Conservation (phyloP, 2,329 filamentous ascomycete genomes). For the Colletotrichum cereale region DNA sequence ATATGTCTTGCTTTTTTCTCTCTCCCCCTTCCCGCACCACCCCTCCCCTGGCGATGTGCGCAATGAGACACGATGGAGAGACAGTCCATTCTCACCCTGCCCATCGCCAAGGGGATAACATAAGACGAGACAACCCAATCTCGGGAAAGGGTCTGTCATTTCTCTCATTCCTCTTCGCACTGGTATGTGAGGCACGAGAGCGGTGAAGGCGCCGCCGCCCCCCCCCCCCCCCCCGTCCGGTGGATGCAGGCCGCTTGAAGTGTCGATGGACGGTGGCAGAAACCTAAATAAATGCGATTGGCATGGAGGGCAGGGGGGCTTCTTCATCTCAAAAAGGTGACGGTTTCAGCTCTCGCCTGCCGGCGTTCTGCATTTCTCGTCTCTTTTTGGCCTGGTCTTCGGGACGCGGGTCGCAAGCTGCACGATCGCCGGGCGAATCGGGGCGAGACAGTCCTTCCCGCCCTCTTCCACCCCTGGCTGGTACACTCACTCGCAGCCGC, state of each 20-base stretch:
- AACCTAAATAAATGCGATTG: not conserved
- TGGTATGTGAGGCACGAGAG: not conserved
- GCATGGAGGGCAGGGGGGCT: not conserved
- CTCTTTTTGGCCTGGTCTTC: not conserved
- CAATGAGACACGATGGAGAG: constrained; percentile 10
- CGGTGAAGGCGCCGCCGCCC: not conserved
- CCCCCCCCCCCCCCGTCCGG: no score
- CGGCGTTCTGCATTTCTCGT: constrained; percentile 3
- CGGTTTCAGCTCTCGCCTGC: constrained; percentile 31
- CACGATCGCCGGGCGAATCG: constrained; percentile 35
- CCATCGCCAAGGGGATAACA: not conserved
- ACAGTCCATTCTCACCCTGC: constrained; percentile 6
- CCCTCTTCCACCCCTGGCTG: not conserved
- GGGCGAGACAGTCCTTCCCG: constrained; percentile 4
- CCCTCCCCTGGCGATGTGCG: not conserved
- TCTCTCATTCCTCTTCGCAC: not conserved
- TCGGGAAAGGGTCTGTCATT: not conserved
- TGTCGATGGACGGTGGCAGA: constrained; percentile 2
- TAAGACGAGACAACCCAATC: not conserved
- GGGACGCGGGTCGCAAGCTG: constrained; percentile 34
- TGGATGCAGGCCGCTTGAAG: not conserved
- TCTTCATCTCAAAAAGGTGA: not conserved
- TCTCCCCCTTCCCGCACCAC: not conserved
- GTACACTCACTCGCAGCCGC: constrained; percentile 9
- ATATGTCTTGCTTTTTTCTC: not conserved